Percentiles rank a stretch among this genome's conserved stretches.
These are phyloP conservation scores for Oleoguttula mirabilis DNA, from an alignment of 495 filamentous ascomycete genomes.

Conservation along the genomic window DNA sequence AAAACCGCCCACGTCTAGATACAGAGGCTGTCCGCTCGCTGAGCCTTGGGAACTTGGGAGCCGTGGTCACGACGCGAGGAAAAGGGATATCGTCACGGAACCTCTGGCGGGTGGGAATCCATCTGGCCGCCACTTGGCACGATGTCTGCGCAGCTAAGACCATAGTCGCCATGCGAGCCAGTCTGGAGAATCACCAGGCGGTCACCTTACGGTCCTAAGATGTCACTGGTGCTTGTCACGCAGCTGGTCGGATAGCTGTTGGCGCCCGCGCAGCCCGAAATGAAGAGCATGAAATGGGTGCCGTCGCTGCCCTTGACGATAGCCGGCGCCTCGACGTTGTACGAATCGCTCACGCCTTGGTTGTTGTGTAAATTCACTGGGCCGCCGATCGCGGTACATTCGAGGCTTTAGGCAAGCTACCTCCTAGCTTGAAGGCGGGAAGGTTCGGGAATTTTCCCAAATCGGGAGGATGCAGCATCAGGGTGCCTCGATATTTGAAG, in stretches of 20 bases:
- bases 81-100: no score
- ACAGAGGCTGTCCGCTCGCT: no score
- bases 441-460: no score
- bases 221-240: constrained; percentile 6
- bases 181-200: not conserved
- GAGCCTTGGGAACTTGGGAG: no score
- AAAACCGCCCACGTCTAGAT: no score
- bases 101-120: not conserved
- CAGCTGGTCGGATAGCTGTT: constrained; percentile 9
- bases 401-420: no score
- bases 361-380: constrained; percentile 11
- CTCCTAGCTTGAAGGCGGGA: no score
- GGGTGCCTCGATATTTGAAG: no score
- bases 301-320: constrained; percentile 8
- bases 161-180: not conserved
- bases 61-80: no score
- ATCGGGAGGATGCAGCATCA: no score
- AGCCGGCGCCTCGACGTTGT: constrained; percentile 14
- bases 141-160: not conserved
- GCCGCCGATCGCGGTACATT: constrained; percentile 2
- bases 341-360: constrained; percentile 6
- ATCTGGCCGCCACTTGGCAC: not conserved
- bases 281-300: constrained; percentile 18
- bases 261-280: constrained; percentile 4
- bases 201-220: constrained; percentile 10